Evolutionary conservation across 352 stramenopile species (phyloP), one percentile per base, ranked within the genome.

Genomic region (Thraustochytrium striatum): DNA sequence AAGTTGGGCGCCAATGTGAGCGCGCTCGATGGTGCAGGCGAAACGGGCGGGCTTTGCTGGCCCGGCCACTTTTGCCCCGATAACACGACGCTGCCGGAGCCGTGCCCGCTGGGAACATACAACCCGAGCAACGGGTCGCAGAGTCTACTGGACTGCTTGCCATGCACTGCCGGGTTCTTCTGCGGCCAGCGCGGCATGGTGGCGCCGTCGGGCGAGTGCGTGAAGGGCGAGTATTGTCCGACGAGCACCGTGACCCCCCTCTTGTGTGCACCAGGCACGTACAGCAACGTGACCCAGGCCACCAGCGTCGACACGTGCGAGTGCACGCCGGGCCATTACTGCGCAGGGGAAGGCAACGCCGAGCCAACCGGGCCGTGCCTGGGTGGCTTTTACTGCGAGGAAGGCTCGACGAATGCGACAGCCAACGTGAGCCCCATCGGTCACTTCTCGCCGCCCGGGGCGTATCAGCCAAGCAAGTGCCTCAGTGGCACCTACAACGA

Each of bases 71-170:
- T 0, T 79, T 81, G 72, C 35, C 3, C 33, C 5, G 57, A 78
- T 33, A 57, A 57, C 19, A 38, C 11, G 7, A 83, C 87, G 1
- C 83, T 83, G 9, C 87, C 91, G 5, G 88, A 95, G 36, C 88
- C 90, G 0, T 97, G 92, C 72, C 91, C 90, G 0, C 89, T 94
- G 58, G 92, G 92, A 13, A 95, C 89, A 2, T 96, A 93, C 75
- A 86, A 90, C 5, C 94, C 32, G 16, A 16, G 25, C 16, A 89
- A 86, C 0, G 89, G 93, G 38, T 89, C 92, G 57, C 43, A 58
- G 0, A 80, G 89, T 21, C 65, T 75, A 0, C 85, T 65, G 16
- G 85, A 92, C 35, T 97, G 92, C 61, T 84, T 87, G 3, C 85
- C 85, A 19, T 95, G 90, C 59, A 73, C 84, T 28, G 44, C 33